Evolutionary conservation across 2,329 filamentous ascomycete genomes (phyloP).

Genomic region (Pseudomassariella vexata): DNA sequence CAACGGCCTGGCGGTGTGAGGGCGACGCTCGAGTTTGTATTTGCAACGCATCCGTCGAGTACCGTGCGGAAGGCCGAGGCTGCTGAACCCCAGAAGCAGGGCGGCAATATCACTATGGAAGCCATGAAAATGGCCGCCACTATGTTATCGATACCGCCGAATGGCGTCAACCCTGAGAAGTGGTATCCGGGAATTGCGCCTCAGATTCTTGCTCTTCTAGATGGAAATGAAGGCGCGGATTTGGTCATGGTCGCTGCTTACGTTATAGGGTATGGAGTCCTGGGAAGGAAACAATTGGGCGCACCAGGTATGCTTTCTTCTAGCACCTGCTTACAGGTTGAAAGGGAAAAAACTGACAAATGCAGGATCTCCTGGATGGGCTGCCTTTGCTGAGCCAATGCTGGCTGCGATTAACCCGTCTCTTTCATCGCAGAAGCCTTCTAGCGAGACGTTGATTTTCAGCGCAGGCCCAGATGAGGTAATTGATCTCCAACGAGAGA

Average conservation of each 20-base stretch:
- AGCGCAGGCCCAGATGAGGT: slow-evolving; percentile 29
- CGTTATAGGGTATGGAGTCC: slow-evolving; percentile 60
- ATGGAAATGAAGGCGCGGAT: slow-evolving; percentile 53
- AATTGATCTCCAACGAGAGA: slow-evolving; percentile 37
- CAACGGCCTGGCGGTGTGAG: slow-evolving; percentile 59
- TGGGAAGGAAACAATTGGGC: slow-evolving; percentile 58
- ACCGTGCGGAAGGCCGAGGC: slow-evolving; percentile 33
- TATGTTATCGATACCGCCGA: slow-evolving; percentile 55
- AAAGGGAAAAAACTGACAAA: too few species aligned
- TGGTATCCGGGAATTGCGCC: slow-evolving; percentile 58
- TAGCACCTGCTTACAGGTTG: slow-evolving; percentile 14
- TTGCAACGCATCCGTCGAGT: slow-evolving; percentile 58
- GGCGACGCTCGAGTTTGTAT: slow-evolving; percentile 64
- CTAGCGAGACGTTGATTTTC: slow-evolving; percentile 13
- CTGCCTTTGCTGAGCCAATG: slow-evolving; percentile 53
- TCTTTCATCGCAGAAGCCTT: slow-evolving; percentile 19
- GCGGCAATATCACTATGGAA: slow-evolving; percentile 62
- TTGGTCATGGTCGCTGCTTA: slow-evolving; percentile 54
- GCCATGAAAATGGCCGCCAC: slow-evolving; percentile 58
- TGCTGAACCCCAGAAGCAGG: slow-evolving; percentile 44
- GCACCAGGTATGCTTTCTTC: slow-evolving; percentile 50
- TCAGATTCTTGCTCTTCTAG: slow-evolving; percentile 56
- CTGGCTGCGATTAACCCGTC: slow-evolving; percentile 43
- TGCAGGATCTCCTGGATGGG: slow-evolving; percentile 59
- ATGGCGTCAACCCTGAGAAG: slow-evolving; percentile 41